Evolutionary conservation across 345 rosid species (phyloP).

Genomic region (Atalantia buxifolia): DNA sequence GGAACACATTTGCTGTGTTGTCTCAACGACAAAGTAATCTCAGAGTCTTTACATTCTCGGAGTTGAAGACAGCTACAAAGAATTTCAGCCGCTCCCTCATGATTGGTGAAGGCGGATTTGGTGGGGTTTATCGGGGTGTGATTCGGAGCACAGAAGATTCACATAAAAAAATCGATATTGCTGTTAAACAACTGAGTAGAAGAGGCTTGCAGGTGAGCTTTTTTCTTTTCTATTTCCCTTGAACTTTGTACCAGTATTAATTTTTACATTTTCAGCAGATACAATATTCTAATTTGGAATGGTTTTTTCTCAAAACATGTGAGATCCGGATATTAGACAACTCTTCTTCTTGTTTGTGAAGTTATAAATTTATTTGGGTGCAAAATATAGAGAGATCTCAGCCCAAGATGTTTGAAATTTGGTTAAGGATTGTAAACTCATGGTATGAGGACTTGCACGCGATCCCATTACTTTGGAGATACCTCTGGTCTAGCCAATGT

Average conservation of each 20-base stretch:
- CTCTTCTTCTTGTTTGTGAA: neutral
- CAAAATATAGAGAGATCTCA: neutral
- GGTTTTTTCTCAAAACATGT: neutral
- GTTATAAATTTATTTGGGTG: neutral
- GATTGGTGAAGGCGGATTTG: constrained; percentile 97
- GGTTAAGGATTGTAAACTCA: neutral
- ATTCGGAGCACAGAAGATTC: constrained; percentile 56
- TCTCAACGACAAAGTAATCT: constrained; percentile 74
- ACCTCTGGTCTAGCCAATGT: neutral
- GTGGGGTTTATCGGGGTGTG: constrained; percentile 73
- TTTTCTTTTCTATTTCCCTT: neutral
- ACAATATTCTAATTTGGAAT: neutral
- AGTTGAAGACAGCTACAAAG: constrained; percentile 82
- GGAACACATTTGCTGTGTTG: constrained; percentile 59
- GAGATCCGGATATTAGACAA: neutral
- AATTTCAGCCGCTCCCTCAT: constrained; percentile 85
- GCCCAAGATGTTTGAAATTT: neutral
- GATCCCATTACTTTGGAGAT: neutral
- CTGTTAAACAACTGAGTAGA: constrained; percentile 87
- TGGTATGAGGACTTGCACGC: neutral
- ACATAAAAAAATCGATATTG: constrained; percentile 73
- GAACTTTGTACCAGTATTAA: neutral
- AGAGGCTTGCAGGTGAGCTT: constrained; percentile 82
- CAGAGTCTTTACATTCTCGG: constrained; percentile 62
- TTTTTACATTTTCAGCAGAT: neutral